Evolutionary conservation across 306 rosid genomes (phyloP), one percentile per base, ranked within the genome.

Genomic region (Cucumis hystrix): DNA sequence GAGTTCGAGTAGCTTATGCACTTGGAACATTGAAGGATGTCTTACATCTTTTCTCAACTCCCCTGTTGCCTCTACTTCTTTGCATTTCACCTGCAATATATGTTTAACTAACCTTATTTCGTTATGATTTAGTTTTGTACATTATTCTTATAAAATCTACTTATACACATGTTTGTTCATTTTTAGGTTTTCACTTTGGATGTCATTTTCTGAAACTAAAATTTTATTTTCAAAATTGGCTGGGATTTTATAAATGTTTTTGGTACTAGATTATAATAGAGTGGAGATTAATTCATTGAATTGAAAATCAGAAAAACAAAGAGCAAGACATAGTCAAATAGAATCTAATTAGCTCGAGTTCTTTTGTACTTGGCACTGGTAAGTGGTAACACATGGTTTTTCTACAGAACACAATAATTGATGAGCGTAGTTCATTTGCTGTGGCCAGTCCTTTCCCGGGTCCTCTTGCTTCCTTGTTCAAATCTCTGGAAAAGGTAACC

Each of bases 361-460:
- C 20, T 9, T 2, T 40, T n/a, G 54, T 12, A 67, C 8, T 39
- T 39, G 14, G 52, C 73, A 9, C 28, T 68, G 55, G 8, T 41
- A 43, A 28, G 30, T 28, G 30, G 30, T 28, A 28, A 39, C 35
- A 10, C 74, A 55, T 30, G 39, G 79, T 54, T 84, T 71, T 71
- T 61, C 10, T 80, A 79, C 87, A 95, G 98, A 95, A 95, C 80
- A 79, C 91, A 62, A 78, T 95, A 35, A 87, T 90, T 52, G 98
- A 95, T 81, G 98, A 90, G 84, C 98, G 98, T 45, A 86, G 93
- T 81, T 95, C 98, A 71, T 88, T 95, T 82, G 85, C 97, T 74
- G 96, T 95, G 82, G 77, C 91, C 78, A 88, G 83, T 80, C 97
- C 98, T 76, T 84, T 80, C 82, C 96, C 97, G 40, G 90, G 97